Percentiles rank a stretch among this genome's conserved stretches.
Evolutionary conservation across 2,329 filamentous ascomycete genomes (phyloP).

Genomic region (Rhinocladiella similis): DNA sequence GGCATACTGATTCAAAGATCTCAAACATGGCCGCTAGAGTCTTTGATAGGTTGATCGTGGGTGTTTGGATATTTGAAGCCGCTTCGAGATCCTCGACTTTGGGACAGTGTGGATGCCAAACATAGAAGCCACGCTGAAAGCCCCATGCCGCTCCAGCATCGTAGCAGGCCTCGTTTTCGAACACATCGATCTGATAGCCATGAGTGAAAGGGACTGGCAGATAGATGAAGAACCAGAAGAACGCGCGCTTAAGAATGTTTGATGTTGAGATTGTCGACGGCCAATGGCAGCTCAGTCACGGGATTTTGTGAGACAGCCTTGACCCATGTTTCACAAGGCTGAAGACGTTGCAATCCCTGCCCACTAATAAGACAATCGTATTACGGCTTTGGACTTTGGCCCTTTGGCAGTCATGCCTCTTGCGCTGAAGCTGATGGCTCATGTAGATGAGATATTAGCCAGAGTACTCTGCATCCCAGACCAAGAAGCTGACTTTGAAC

Average conservation of each 20-base stretch:
- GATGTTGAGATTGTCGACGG: background rate
- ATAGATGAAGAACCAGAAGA: background rate
- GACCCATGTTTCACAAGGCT: background rate
- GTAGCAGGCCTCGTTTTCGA: background rate
- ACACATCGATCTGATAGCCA: background rate
- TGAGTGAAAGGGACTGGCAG: background rate
- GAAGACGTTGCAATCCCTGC: background rate
- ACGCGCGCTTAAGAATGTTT: conserved; percentile 3
- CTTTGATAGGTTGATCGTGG: background rate
- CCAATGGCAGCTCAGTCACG: background rate
- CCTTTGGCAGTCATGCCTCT: too few relatives aligned
- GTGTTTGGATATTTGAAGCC: background rate
- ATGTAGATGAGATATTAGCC: too few relatives aligned
- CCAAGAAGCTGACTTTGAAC: too few relatives aligned
- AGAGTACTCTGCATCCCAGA: too few relatives aligned
- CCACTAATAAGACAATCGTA: too few relatives aligned
- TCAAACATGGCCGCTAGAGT: background rate
- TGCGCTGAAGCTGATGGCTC: too few relatives aligned
- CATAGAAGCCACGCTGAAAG: background rate
- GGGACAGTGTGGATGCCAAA: background rate
- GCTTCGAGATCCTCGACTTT: background rate
- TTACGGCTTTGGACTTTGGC: too few relatives aligned
- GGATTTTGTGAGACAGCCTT: background rate
- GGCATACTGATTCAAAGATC: background rate
- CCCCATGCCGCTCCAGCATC: background rate